Evolutionary conservation across 2,329 filamentous ascomycete genomes (phyloP), one percentile per base, ranked within the genome.

Genomic region (Colletotrichum melonis): DNA sequence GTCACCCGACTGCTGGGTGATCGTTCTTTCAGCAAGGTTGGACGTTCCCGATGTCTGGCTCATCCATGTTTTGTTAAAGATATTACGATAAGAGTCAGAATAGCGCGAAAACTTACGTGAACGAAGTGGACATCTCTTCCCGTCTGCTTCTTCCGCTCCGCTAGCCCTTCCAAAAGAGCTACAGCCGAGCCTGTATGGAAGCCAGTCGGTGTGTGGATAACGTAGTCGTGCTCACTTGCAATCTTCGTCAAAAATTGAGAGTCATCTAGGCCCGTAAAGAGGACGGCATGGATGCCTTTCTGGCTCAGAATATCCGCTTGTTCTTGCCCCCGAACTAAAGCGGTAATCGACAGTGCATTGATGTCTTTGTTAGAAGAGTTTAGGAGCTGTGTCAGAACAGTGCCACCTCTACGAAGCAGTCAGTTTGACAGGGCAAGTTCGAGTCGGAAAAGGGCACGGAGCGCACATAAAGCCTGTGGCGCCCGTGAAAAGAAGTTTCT

Each of bases 91-190:
- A 3, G 12, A 26, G 5, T n/a, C 30, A 4, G n/a, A 19, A 24
- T 16, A 4, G 2, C 2, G 8, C 8, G 24, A 5, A 2, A 63
- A 69, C 67, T 59, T 60, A 82, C 80, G 68, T 88, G 84, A 4
- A 87, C 81, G 46, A 84, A 81, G 76, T 82, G 80, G 0, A 82
- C 81, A 19, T 81, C 77, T 7, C 76, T 77, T 0, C 82, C 81
- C 0, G 82, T 84, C 0, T 72, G 55, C 54, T 79, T 79, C 65
- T 81, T 80, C 5, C 84, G 80, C 38, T 82, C 78, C 0, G 79
- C 82, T 0, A 89, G 81, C 0, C 86, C 87, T 1, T 77, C 75
- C 3, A 88, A 78, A 38, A 88, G 75, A 0, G 86, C 85, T 64
- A 79, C 79, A 0, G 84, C 84, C 3, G 81, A 81, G 0, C 75